A percentile compares a stretch with the other conserved stretches of the same genome.
phyloP scores from a whole-genome alignment of 2,329 filamentous ascomycete genomes.

The Trichoderma citrinoviride region DNA sequence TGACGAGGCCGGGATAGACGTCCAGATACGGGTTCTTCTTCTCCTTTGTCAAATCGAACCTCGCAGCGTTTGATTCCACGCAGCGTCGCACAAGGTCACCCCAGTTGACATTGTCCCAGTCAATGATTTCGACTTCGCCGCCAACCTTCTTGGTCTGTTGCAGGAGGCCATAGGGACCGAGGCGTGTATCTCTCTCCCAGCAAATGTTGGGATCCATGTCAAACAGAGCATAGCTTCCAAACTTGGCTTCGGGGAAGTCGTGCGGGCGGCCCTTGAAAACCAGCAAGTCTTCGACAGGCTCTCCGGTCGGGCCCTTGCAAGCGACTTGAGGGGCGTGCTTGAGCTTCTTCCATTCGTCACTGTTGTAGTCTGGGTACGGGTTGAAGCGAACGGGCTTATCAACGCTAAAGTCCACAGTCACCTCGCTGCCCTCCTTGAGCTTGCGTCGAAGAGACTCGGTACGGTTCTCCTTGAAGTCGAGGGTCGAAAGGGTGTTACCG shows the following conservation, averaged over 20 bases:
- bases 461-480: constrained; percentile 43
- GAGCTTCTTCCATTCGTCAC: constrained; percentile 54
- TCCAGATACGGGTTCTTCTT: constrained; percentile 45
- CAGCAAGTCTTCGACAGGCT: constrained; percentile 58
- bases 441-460: constrained; percentile 32
- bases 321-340: constrained; percentile 59
- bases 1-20: constrained; percentile 39
- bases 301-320: constrained; percentile 64
- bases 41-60: constrained; percentile 51
- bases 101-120: constrained; percentile 69
- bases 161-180: constrained; percentile 62
- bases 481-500: constrained; percentile 51
- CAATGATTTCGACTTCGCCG: constrained; percentile 38
- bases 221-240: constrained; percentile 61
- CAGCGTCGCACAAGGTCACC: constrained; percentile 67
- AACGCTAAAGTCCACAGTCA: constrained; percentile 40
- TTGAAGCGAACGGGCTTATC: constrained; percentile 59
- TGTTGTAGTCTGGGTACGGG: constrained; percentile 71
- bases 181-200: constrained; percentile 66
- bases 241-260: constrained; percentile 57
- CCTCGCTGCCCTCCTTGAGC: constrained; percentile 36
- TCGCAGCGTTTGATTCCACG: constrained; percentile 60
- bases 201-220: constrained; percentile 62
- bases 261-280: constrained; percentile 61
- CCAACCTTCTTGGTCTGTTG: constrained; percentile 48